phyloP scores from a whole-genome alignment of 805 yeast genomes.

The Helenozyma baotianmanensis region DNA sequence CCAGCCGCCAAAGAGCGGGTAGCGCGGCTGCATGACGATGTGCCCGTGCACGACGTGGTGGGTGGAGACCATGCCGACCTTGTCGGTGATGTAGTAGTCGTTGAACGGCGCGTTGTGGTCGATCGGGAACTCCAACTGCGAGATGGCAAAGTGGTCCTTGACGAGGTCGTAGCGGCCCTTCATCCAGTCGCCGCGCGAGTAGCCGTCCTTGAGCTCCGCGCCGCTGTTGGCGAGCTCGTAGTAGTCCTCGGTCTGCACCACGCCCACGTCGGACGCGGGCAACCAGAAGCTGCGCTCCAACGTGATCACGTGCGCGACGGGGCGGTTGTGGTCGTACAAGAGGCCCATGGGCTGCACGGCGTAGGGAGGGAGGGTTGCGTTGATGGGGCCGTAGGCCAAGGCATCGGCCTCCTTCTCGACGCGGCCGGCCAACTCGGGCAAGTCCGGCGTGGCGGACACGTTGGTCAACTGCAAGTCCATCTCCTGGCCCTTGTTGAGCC shows the following conservation, averaged over 20 bases:
- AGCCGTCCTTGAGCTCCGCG: slow-evolving; percentile 64
- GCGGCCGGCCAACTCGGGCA: slow-evolving; percentile 31
- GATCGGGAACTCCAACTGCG: slow-evolving; percentile 55
- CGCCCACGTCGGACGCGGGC: slow-evolving; percentile 74
- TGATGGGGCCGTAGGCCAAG: slow-evolving; percentile 54
- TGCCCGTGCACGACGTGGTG: slow-evolving; percentile 42
- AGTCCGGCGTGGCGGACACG: slow-evolving; percentile 14
- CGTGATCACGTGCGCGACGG: slow-evolving; percentile 56
- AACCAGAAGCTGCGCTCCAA: slow-evolving; percentile 80
- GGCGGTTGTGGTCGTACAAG: slow-evolving; percentile 59
- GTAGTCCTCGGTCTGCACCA: slow-evolving; percentile 72
- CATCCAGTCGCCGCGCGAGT: slow-evolving; percentile 78
- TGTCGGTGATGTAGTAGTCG: slow-evolving; percentile 77
- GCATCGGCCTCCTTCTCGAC: slow-evolving; percentile 35
- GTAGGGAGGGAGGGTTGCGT: slow-evolving; percentile 40
- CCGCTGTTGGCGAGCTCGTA: slow-evolving; percentile 77
- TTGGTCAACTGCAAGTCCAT: slow-evolving; percentile 27
- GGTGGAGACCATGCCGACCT: slow-evolving; percentile 91
- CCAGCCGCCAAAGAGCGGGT: slow-evolving; percentile 97
- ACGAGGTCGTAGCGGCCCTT: slow-evolving; percentile 44
- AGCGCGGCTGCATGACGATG: slow-evolving; percentile 74
- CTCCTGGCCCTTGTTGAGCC: slow-evolving; percentile 45
- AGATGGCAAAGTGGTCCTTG: slow-evolving; percentile 55
- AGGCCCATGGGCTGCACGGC: slow-evolving; percentile 48
- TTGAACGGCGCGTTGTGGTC: slow-evolving; percentile 22